Percentiles rank a stretch among this genome's conserved stretches.
Conservation (phyloP, 2,329 filamentous ascomycete species). For the Hirsutella rhossiliensis region DNA sequence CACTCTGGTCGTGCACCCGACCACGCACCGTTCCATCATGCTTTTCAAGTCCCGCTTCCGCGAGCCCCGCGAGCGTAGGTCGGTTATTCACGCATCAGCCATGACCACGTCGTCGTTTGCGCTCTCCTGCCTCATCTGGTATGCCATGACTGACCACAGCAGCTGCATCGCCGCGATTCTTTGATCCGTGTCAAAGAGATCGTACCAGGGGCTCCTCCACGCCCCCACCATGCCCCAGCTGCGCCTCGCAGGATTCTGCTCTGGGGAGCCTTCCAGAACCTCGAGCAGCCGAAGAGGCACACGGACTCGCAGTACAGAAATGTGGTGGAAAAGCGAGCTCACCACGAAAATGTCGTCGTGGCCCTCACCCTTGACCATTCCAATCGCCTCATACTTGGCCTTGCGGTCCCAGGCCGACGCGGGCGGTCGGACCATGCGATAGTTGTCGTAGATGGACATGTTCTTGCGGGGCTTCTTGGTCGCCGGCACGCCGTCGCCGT, state of each 20-base stretch:
- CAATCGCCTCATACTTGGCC: constrained; percentile 44
- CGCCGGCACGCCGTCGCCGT: constrained; percentile 13
- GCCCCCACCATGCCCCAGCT: constrained; percentile 42
- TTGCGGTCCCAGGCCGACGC: constrained; percentile 48
- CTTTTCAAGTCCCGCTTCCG: not conserved
- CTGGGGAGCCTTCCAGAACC: constrained; percentile 35
- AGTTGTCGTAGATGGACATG: constrained; percentile 48
- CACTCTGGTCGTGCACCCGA: not conserved
- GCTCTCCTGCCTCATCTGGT: constrained; percentile 38
- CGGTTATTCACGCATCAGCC: constrained; percentile 4
- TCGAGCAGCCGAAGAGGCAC: constrained; percentile 41
- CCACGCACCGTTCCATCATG: not conserved
- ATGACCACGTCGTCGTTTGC: not conserved
- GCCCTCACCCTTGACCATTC: constrained; percentile 30
- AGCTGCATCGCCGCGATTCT: constrained; percentile 43
- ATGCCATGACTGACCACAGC: constrained; percentile 49
- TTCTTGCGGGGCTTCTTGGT: constrained; percentile 41
- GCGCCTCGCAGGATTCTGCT: constrained; percentile 18
- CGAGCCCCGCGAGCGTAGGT: not conserved
- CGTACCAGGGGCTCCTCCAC: constrained; percentile 49
- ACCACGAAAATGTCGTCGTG: constrained; percentile 52
- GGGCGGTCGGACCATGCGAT: constrained; percentile 49
- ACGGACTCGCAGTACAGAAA: constrained; percentile 45
- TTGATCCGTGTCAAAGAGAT: constrained; percentile 43
- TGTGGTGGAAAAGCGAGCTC: constrained; percentile 49